Base-by-base conservation (phyloP, 306 rosid species). In the Quercus cerris region DNA sequence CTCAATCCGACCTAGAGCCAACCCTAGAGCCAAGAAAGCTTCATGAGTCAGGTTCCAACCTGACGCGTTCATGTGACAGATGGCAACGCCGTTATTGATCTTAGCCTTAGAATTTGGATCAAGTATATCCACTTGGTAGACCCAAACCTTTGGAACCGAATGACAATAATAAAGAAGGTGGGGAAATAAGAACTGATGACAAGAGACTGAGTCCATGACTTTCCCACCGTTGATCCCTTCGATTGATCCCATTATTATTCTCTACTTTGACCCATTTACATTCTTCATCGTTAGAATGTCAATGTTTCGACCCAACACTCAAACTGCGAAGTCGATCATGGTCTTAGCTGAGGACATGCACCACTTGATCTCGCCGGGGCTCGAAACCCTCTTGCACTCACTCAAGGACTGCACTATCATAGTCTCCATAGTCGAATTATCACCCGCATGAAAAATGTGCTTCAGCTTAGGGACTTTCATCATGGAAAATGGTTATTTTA, bases 101-200 rank as follows among this genome's bases (percentile, higher is more conserved):
- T 88, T 91, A 11, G 80, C n/a, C 74, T 91, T 93, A 0, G 79
- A 75, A 22, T 15, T 83, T 2, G 0, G 0, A 22, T 22, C 23
- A 22, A 22, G 23, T 22, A 22, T 22, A 22, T 22, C 23, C 23
- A 22, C 23, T 22, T 22, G 23, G 23, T 22, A 22, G 23, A 22
- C 23, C 23, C 23, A 0, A 22, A 22, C 23, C 23, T 22, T 22
- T 22, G 99, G 98, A 4, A 96, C 97, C 0, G 98, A 92, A 85
- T 96, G 99, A 73, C 98, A 96, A 75, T 96, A 96, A 11, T 96
- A 96, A 5, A 96, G 92, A 3, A 96, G 73, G 82, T 93, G 91
- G 6, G 99, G 98, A 54, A 89, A 96, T 75, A 96, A n/a, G 38
- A 92, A 87, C 88, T 96, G 99, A 28, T 96, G 99, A 80, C 99